Base-by-base conservation (phyloP, 495 filamentous ascomycete genomes). In the Neurospora sp. region DNA sequence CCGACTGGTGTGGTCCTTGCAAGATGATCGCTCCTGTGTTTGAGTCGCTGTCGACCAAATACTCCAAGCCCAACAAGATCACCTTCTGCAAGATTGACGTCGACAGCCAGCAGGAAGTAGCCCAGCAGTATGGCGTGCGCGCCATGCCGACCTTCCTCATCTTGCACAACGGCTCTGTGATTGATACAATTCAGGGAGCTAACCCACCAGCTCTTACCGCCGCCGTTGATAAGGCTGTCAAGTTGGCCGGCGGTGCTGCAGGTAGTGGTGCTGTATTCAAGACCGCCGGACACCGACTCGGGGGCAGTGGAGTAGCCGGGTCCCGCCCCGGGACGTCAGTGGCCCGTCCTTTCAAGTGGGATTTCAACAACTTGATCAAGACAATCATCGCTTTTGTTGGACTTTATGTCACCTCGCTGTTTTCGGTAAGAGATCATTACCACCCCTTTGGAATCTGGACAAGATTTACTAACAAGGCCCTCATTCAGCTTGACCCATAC, bases 71-170 rank as follows among this genome's bases (percentile, higher is more conserved):
- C 3, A 80, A 82, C 70, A 84, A 82, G 77, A 84, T 91, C 72
- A 85, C 85, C 23, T 91, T 91, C 80, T 85, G 81, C 74, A 91
- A 91, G 77, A 84, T 90, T 77, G 84, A 91, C 78, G 88, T 89
- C 75, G 90, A 91, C 78, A 82, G 76, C 71, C 88, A 87, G 73
- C 79, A 83, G 62, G 85, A 88, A n/a, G 82, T 91, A 54, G 86
- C 89, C 12, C 76, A 83, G 60, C 77, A 82, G 74, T 89, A 90
- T 77, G 78, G 82, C 71, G 85, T 91, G 46, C 78, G 81, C 76
- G 91, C 90, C 37, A 90, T 93, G 88, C 95, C 95, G 1, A 97
- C 94, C 69, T 97, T 98, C 85, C 87, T 97, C 73, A 87, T 97
- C 75, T 91, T 98, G 85, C 91, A 95, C 82, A 88, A 89, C 77